Base-by-base conservation (phyloP, 225 moss, liverwort and hornwort genomes). In the Physcomitrium patens region DNA sequence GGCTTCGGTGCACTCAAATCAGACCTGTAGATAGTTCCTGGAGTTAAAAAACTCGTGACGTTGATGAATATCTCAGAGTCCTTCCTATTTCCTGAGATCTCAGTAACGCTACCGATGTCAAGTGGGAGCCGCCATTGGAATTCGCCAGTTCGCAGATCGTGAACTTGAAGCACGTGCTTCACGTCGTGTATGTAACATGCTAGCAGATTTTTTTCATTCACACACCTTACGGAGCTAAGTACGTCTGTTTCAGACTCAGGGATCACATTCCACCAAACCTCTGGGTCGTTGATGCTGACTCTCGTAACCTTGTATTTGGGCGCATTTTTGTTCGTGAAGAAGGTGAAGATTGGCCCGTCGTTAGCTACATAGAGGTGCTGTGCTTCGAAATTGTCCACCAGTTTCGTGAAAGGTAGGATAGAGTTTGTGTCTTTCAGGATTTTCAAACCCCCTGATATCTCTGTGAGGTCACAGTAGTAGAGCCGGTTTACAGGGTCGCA, bases 351-450 rank as follows among this genome's bases (percentile, higher is more conserved):
- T 13, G 84, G 75, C 26, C 87, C 90, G 70, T 96, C 87, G 68
- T 96, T 96, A 60, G 96, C 87, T 60, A 96, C 90, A 12, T 82
- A 77, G 1, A 53, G 73, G 76, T 91, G 94, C 59, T 93, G 92
- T 41, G 92, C 95, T 70, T 92, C 91, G 69, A 95, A 95, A 75
- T 84, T 87, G 60, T 94, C 94, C 26, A 94, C 85, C 49, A 94
- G 74, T 79, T 89, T 94, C 26, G 71, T 75, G 54, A 94, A 87
- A 1, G 82, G 77, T 17, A 92, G 80, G 68, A 82, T 67, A 49
- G 72, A 66, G 49, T 82, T 63, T 62, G 48, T 73, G 54, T 74
- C 81, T 71, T 69, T 89, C 48, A 90, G 79, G 18, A 83, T 83
- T 81, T 78, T 78, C 78, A 91, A 70, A 20, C 84, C 86, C 18